Conservation (phyloP, 495 filamentous ascomycete species). For the Penicillium nucicola region DNA sequence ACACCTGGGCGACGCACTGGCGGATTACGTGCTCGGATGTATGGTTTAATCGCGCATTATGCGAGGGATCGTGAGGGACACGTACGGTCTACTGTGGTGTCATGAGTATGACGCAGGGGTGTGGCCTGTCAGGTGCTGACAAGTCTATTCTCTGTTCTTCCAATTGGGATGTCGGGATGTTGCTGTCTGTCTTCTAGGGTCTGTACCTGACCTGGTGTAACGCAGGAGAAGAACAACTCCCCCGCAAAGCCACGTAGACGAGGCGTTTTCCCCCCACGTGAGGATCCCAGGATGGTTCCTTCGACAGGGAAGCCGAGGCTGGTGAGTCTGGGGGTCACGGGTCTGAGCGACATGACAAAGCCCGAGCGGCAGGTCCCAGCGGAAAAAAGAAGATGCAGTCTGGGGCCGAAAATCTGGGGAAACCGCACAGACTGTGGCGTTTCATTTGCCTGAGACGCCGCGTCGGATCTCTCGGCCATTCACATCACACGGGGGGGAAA, state of each 20-base stretch:
- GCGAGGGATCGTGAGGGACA: background rate
- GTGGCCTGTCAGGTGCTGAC: background rate
- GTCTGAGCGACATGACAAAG: background rate
- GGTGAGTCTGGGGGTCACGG: no score
- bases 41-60: background rate
- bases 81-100: background rate
- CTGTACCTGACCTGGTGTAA: constrained; percentile 1
- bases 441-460: constrained; percentile 14
- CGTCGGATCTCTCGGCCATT: constrained; percentile 24
- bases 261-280: no score
- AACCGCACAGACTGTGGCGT: background rate
- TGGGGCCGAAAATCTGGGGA: constrained; percentile 27
- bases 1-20: no score
- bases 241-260: no score
- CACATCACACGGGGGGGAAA: constrained; percentile 1
- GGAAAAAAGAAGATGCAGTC: constrained; percentile 4
- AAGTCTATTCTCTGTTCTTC: background rate
- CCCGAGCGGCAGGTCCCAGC: background rate
- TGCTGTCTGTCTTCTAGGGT: background rate
- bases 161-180: constrained; percentile 6
- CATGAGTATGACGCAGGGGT: no score
- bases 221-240: no score
- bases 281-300: no score
- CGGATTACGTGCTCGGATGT: background rate
- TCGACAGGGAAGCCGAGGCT: no score